Percentiles rank a stretch among this genome's conserved stretches.
These are phyloP conservation scores for Nicotiana tabacum DNA, from an alignment of 257 asterid species.

Conservation along the genomic window DNA sequence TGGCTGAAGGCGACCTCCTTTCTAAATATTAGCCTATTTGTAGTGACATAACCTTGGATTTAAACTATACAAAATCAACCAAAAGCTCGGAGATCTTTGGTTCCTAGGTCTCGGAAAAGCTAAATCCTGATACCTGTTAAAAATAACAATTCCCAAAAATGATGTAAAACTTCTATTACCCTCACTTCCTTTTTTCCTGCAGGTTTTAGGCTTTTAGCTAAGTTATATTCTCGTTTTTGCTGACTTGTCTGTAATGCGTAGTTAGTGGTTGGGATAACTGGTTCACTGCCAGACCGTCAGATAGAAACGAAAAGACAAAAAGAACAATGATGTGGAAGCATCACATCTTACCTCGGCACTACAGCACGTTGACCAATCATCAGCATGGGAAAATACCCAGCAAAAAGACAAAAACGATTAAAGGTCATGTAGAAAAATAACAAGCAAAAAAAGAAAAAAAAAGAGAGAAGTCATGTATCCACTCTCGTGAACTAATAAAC, in stretches of 20 bases:
- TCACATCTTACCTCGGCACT: constrained; percentile 51
- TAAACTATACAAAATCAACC: background rate
- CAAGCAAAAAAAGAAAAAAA: constrained; percentile 18
- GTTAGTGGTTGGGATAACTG: background rate
- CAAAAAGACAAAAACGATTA: background rate
- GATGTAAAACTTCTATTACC: background rate
- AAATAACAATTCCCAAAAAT: background rate
- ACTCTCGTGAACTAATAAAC: background rate
- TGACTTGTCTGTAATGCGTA: background rate
- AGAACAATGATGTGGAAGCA: background rate
- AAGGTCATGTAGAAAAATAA: background rate
- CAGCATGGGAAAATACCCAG: background rate
- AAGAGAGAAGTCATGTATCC: background rate
- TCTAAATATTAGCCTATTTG: background rate
- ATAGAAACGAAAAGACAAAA: background rate
- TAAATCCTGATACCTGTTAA: background rate
- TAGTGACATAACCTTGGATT: background rate
- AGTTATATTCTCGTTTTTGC: background rate
- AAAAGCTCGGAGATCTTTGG: background rate
- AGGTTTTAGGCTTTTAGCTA: background rate
- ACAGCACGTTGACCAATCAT: constrained; percentile 20
- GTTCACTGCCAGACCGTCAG: background rate
- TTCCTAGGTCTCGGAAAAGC: background rate
- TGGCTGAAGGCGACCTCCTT: background rate
- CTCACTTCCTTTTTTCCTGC: background rate